Percentiles rank a stretch among this genome's conserved stretches.
Evolutionary conservation across 2,329 filamentous ascomycete species (phyloP).

Genomic region (Pseudogymnoascus sp.): DNA sequence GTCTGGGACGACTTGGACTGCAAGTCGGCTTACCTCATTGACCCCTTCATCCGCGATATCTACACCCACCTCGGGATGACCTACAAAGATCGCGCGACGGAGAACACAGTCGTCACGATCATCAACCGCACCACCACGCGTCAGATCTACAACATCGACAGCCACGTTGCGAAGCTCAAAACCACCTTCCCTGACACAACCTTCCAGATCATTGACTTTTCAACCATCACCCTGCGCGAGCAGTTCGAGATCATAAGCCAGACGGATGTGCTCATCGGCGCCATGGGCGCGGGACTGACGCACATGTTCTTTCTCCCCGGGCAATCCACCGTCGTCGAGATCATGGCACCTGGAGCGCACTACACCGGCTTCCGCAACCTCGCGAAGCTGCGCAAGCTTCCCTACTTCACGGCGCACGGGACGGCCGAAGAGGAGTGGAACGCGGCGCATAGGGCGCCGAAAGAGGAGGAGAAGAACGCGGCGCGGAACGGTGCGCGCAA

Average conservation of each 20-base stretch:
- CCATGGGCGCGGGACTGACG: constrained; percentile 23
- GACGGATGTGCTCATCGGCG: constrained; percentile 21
- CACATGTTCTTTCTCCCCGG: constrained; percentile 22
- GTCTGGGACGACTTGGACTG: constrained; percentile 17
- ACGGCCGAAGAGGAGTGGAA: neutral
- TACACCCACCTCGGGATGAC: constrained; percentile 12
- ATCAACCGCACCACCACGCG: constrained; percentile 19
- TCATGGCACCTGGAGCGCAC: constrained; percentile 9
- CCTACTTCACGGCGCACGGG: constrained; percentile 14
- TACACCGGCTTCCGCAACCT: constrained; percentile 13
- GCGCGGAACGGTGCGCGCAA: neutral
- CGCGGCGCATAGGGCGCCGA: neutral
- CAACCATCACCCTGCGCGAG: constrained; percentile 16
- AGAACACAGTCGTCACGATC: constrained; percentile 18
- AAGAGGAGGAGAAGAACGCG: neutral
- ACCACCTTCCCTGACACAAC: constrained; percentile 16
- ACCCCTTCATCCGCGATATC: constrained; percentile 16
- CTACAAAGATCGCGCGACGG: neutral
- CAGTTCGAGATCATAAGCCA: constrained; percentile 19
- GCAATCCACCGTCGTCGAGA: constrained; percentile 19
- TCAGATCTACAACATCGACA: constrained; percentile 17
- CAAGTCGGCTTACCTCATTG: constrained; percentile 12
- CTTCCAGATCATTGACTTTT: constrained; percentile 20
- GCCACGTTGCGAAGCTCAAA: constrained; percentile 13
- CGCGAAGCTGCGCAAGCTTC: constrained; percentile 11